Conservation (phyloP, 1,284 basidiomycete genomes). For the Tetrapyrgos nigripes region DNA sequence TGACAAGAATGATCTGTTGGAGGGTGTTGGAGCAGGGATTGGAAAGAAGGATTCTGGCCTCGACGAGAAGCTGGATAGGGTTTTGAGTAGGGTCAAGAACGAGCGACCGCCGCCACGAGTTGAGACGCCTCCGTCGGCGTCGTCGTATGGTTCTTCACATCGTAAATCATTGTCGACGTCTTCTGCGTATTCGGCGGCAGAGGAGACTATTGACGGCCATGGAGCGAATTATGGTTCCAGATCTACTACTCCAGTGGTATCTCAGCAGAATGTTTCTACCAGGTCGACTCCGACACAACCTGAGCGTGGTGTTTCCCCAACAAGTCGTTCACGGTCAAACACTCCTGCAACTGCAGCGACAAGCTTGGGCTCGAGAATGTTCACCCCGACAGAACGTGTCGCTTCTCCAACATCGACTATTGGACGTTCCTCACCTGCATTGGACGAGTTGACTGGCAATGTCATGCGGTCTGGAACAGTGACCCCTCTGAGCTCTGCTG, state of each 20-base stretch:
- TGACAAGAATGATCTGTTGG: slow-evolving; percentile 68
- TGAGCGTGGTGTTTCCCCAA: background rate
- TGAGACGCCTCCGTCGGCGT: slow-evolving; percentile 21
- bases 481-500: slow-evolving; percentile 32
- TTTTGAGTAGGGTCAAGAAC: slow-evolving; percentile 74
- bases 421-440: slow-evolving; percentile 4
- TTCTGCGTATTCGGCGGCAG: slow-evolving; percentile 23
- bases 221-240: background rate
- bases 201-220: slow-evolving; percentile 17
- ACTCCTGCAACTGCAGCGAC: slow-evolving; percentile 40
- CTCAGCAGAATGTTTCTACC: slow-evolving; percentile 50
- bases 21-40: slow-evolving; percentile 57
- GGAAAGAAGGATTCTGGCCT: slow-evolving; percentile 59
- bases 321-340: slow-evolving; percentile 39
- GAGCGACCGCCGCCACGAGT: slow-evolving; percentile 21
- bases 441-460: slow-evolving; percentile 29
- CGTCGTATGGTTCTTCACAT: slow-evolving; percentile 5
- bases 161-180: slow-evolving; percentile 13
- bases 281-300: slow-evolving; percentile 11
- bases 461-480: slow-evolving; percentile 34
- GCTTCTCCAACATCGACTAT: slow-evolving; percentile 23
- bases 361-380: slow-evolving; percentile 15
- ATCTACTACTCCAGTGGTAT: slow-evolving; percentile 27
- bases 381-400: slow-evolving; percentile 37
- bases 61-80: slow-evolving; percentile 79